Conservation (phyloP, 2,329 filamentous ascomycete genomes). For the Aspergillus niger region DNA sequence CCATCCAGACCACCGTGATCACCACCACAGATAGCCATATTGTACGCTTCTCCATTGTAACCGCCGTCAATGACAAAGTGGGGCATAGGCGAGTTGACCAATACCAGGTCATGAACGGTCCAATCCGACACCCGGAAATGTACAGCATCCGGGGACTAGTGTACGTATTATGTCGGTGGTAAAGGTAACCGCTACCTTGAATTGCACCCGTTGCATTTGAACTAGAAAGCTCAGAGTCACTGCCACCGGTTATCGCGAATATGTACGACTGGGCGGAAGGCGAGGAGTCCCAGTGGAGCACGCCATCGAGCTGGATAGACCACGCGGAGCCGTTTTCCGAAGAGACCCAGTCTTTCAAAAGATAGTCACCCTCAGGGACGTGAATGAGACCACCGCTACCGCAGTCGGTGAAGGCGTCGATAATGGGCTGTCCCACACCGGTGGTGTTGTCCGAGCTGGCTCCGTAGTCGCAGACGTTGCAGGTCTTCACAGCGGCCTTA, state of each 20-base stretch:
- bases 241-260: no score
- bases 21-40: conserved; percentile 57
- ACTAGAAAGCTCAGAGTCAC: conserved; percentile 58
- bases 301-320: conserved; percentile 57
- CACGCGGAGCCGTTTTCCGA: conserved; percentile 51
- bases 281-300: conserved; percentile 48
- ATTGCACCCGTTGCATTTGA: conserved; percentile 53
- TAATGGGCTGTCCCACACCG: no score
- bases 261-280: no score
- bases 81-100: conserved; percentile 54
- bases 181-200: conserved; percentile 56
- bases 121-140: conserved; percentile 50
- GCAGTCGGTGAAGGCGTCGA: no score
- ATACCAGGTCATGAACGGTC: conserved; percentile 52
- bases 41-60: conserved; percentile 57
- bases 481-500: no score
- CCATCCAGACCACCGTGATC: conserved; percentile 58
- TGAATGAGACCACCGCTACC: no score
- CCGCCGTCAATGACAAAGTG: conserved; percentile 56
- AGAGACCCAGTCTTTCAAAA: no score
- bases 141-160: conserved; percentile 50
- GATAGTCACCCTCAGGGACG: no score
- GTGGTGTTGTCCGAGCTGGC: no score
- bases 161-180: conserved; percentile 44
- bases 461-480: no score